Evolutionary conservation across 164 flowering plant species (phyloP), one percentile per base, ranked within the genome.

Genomic region (Berberis thunbergii): DNA sequence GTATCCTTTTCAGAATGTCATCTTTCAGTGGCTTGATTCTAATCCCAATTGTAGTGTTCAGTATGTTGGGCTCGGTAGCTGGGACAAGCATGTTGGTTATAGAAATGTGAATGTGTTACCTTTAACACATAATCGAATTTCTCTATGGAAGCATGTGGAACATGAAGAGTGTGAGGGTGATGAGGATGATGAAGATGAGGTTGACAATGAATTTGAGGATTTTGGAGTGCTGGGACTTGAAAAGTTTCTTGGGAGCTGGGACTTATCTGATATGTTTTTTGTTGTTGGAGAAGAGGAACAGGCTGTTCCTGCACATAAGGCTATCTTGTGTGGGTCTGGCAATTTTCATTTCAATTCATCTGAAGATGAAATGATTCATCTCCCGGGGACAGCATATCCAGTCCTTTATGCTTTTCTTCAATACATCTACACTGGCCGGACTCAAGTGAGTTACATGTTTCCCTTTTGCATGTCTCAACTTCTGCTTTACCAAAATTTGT

Each of bases 201-300:
- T 75, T 63, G 83, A 74, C 58, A 80, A 80, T 56, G 81, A 64
- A 60, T 12, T 39, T 49, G 70, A 68, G 54, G 72, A 60, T 42
- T 77, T 73, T 68, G 86, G 78, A 55, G 75, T 60, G 12, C 81
- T 84, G 84, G 88, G 91, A 3, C 84, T 85, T 57, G 82, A 68
- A 50, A 73, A 78, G 69, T 91, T 86, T 76, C 84, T 91, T n/a
- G 94, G 87, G 81, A 82, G 78, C 63, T 83, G 94, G 90, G 92
- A 84, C 3, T 66, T 93, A 39, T 85, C 97, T 41, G 98, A 93
- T 77, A 54, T 26, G 26, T 26, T 26, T 26, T 26, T 26, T 26
- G 26, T 26, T 26, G 26, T 26, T 26, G 26, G 26, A 86, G 13
- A 41, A 39, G 92, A 88, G 66, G 89, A 86, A 75, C 88, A 69